These are phyloP conservation scores for Tricholoma hemisulphureum DNA, from an alignment of 768 basidiomycete species.

Conservation along the genomic window DNA sequence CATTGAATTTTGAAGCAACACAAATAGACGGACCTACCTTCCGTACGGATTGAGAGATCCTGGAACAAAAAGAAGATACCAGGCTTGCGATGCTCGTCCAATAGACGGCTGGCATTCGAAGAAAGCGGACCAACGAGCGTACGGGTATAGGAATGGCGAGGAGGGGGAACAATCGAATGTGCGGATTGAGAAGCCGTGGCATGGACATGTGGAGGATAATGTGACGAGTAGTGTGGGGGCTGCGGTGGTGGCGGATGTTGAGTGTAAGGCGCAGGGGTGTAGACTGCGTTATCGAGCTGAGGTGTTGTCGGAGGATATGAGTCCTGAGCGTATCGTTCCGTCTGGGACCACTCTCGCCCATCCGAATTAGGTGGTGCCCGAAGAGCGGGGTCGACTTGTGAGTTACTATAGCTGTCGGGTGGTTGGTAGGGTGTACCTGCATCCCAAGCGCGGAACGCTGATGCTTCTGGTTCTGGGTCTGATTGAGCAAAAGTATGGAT, in stretches of 20 bases:
- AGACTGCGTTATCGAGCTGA: constrained; percentile 27
- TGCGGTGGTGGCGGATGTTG: constrained; percentile 27
- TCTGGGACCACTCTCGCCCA: constrained; percentile 28
- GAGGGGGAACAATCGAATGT: constrained; percentile 35
- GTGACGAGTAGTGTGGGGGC: constrained; percentile 22
- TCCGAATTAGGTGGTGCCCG: constrained; percentile 38
- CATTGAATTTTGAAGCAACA: constrained; percentile 8
- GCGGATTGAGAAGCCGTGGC: constrained; percentile 10
- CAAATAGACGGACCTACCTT: constrained; percentile 50
- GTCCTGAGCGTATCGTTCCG: constrained; percentile 25
- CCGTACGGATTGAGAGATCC: constrained; percentile 89
- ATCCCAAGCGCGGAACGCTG: constrained; percentile 54
- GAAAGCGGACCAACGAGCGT: constrained; percentile 89
- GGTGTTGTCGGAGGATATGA: constrained; percentile 29
- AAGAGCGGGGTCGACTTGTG: constrained; percentile 41
- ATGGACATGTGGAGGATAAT: constrained; percentile 15
- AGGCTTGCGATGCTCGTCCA: constrained; percentile 79
- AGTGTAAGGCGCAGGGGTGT: constrained; percentile 24
- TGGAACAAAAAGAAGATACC: constrained; percentile 96
- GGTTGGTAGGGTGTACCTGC: constrained; percentile 38
- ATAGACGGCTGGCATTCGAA: constrained; percentile 79
- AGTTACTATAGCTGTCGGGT: constrained; percentile 25
- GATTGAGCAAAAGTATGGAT: constrained; percentile 45
- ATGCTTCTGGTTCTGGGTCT: constrained; percentile 29
- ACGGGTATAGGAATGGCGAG: constrained; percentile 76